Evolutionary conservation across 2,329 filamentous ascomycete species (phyloP).

Genomic region (Phoma sp.): DNA sequence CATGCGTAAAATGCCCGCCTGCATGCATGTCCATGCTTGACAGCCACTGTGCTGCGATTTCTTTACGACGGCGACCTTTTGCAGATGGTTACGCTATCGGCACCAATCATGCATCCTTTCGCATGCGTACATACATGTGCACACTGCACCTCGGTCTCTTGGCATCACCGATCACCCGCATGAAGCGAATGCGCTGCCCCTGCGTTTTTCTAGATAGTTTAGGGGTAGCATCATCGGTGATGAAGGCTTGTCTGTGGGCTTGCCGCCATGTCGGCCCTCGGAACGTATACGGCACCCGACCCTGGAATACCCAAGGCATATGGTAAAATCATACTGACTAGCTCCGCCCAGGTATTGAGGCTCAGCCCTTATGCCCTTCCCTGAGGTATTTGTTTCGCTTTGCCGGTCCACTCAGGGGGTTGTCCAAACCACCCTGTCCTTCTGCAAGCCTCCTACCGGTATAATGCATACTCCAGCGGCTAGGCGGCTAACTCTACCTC

Average conservation of each 20-base stretch:
- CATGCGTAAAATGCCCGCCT: conserved; percentile 9
- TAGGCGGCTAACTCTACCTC: conserved; percentile 6
- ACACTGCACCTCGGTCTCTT: conserved; percentile 21
- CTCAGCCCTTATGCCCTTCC: background rate
- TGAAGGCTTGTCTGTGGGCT: background rate
- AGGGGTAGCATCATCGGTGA: background rate
- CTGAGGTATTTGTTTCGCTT: conserved; percentile 1
- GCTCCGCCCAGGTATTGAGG: background rate
- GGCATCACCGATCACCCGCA: conserved; percentile 24
- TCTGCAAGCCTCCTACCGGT: background rate
- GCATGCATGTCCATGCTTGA: conserved; percentile 4
- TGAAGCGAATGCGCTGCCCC: conserved; percentile 9
- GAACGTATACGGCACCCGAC: background rate
- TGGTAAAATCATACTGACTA: background rate
- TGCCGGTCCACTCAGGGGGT: background rate
- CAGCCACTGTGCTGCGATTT: conserved; percentile 9
- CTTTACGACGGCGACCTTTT: conserved; percentile 10
- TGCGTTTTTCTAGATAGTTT: conserved; percentile 1
- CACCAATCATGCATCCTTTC: conserved; percentile 12
- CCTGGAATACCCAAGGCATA: conserved; percentile 4
- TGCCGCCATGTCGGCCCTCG: background rate
- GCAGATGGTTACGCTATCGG: conserved; percentile 5
- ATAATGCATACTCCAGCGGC: conserved; percentile 8
- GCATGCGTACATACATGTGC: conserved; percentile 13
- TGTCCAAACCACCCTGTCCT: background rate